These are phyloP conservation scores for Silene uniflora DNA, from an alignment of 148 eudicot species.

Conservation along the genomic window DNA sequence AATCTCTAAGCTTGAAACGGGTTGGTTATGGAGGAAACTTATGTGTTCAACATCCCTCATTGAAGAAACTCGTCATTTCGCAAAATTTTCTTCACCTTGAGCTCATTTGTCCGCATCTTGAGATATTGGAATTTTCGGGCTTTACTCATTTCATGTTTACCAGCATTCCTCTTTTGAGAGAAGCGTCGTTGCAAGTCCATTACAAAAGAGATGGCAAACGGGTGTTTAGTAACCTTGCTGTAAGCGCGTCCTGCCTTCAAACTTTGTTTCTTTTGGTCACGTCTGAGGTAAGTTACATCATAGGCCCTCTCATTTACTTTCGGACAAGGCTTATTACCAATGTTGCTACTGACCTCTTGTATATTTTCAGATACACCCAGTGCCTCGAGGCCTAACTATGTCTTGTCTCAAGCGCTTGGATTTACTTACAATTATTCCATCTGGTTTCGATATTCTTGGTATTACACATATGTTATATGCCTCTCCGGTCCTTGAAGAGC, in stretches of 20 bases:
- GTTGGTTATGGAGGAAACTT: background rate
- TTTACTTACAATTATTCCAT: background rate
- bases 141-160: background rate
- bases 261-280: background rate
- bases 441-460: background rate
- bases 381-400: background rate
- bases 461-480: background rate
- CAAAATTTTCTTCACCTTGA: background rate
- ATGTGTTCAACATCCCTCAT: conserved; percentile 2
- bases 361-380: background rate
- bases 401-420: background rate
- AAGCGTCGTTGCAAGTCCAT: background rate
- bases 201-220: background rate
- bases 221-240: background rate
- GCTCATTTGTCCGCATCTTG: conserved; percentile 1
- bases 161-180: background rate
- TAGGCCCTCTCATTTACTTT: background rate
- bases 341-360: background rate
- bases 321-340: background rate
- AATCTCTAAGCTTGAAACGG: background rate
- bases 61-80: background rate
- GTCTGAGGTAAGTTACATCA: background rate
- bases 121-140: background rate
- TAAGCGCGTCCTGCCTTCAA: background rate
- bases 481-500: background rate